phyloP scores from a whole-genome alignment of 768 basidiomycete genomes.

The Boletus rubroflammeus region DNA sequence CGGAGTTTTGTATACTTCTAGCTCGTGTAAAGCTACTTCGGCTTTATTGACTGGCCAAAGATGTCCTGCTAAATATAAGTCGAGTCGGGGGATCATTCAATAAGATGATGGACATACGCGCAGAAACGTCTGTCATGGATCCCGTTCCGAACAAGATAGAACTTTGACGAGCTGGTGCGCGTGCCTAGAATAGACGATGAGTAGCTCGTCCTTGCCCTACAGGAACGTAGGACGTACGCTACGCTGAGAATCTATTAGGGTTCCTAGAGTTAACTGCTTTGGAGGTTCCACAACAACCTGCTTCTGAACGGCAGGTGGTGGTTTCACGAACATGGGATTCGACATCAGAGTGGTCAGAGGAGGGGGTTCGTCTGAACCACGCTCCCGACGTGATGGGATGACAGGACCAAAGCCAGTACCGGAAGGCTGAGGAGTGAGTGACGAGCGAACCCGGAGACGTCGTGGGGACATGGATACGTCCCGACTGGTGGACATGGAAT shows the following conservation, averaged over 20 bases:
- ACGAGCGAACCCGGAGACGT: slow-evolving; percentile 55
- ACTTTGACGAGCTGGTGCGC: slow-evolving; percentile 49
- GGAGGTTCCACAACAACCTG: slow-evolving; percentile 19
- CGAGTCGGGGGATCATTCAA: slow-evolving; percentile 10
- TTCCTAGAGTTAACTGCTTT: slow-evolving; percentile 50
- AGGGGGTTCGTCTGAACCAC: slow-evolving; percentile 68
- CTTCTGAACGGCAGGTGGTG: slow-evolving; percentile 40
- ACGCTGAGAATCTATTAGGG: slow-evolving; percentile 54
- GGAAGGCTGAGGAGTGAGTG: slow-evolving; percentile 66
- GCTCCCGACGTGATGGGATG: slow-evolving; percentile 35
- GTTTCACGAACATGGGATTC: slow-evolving; percentile 68
- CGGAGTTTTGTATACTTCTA: slow-evolving; percentile 78
- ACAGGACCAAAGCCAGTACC: slow-evolving; percentile 41
- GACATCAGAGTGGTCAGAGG: slow-evolving; percentile 56
- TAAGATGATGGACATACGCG: slow-evolving; percentile 26
- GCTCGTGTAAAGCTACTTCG: slow-evolving; percentile 64
- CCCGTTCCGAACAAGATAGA: slow-evolving; percentile 48
- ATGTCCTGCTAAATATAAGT: slow-evolving; percentile 22
- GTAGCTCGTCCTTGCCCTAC: background rate
- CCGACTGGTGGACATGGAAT: slow-evolving; percentile 30
- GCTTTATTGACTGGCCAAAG: slow-evolving; percentile 47
- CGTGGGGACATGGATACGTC: slow-evolving; percentile 46
- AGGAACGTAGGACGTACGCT: slow-evolving; percentile 39
- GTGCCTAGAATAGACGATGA: slow-evolving; percentile 34
- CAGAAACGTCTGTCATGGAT: slow-evolving; percentile 32